Evolutionary conservation across 2,329 filamentous ascomycete genomes (phyloP).

Genomic region (Cordyceps tenuipes): DNA sequence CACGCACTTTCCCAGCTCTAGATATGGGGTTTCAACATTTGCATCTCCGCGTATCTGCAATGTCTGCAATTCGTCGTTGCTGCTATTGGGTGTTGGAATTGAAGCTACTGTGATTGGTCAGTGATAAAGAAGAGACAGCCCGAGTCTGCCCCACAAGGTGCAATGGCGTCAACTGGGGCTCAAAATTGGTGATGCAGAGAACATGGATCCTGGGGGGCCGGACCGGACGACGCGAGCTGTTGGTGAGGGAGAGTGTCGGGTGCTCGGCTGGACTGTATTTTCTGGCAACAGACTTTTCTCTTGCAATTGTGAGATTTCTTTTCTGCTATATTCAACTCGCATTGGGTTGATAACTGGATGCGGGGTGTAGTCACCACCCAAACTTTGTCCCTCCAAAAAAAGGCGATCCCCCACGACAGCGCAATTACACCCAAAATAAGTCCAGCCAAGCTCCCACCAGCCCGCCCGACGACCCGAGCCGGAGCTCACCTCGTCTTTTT

Average conservation of each 20-base stretch:
- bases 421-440: not conserved
- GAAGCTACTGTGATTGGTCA: slow-evolving; percentile 5
- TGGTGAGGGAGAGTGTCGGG: not conserved
- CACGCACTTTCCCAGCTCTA: not conserved
- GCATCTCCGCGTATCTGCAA: slow-evolving; percentile 7
- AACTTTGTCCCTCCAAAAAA: not conserved
- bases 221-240: slow-evolving; percentile 15
- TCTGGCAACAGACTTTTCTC: too few species aligned
- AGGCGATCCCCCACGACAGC: slow-evolving; percentile 4
- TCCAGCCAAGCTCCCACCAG: not conserved
- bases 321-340: not conserved
- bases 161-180: slow-evolving; percentile 28
- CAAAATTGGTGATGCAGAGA: slow-evolving; percentile 7
- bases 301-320: not conserved
- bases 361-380: not conserved
- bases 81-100: slow-evolving; percentile 3
- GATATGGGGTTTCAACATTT: not conserved
- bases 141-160: slow-evolving; percentile 13
- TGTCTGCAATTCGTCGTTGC: not conserved
- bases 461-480: slow-evolving; percentile 7
- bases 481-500: slow-evolving; percentile 28
- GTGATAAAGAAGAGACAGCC: slow-evolving; percentile 14
- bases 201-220: not conserved
- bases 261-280: slow-evolving; percentile 9
- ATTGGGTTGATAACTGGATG: not conserved